Evolutionary conservation across 2,329 filamentous ascomycete species (phyloP).

Genomic region (Emericellopsis atlantica): DNA sequence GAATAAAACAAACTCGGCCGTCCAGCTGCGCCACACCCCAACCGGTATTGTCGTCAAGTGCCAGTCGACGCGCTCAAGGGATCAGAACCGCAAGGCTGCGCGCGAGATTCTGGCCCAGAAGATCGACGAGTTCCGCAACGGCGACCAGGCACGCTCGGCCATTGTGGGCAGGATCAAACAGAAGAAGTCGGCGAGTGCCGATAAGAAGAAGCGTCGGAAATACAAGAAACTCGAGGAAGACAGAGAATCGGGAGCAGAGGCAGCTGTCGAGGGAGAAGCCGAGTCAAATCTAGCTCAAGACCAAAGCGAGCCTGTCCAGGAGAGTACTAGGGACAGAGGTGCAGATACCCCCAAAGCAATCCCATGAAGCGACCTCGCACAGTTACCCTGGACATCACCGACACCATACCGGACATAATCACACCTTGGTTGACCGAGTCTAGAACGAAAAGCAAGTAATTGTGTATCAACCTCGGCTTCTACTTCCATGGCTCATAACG

Average conservation of each 20-base stretch:
- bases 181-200: constrained; percentile 61
- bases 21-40: constrained; percentile 81
- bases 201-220: constrained; percentile 75
- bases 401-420: constrained; percentile 5
- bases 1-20: constrained; percentile 96
- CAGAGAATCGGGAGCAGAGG: constrained; percentile 7
- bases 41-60: constrained; percentile 91
- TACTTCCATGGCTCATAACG: constrained; percentile 33
- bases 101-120: constrained; percentile 63
- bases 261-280: neutral
- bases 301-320: neutral
- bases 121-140: constrained; percentile 61
- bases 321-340: neutral
- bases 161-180: constrained; percentile 51
- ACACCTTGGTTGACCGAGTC: constrained; percentile 17
- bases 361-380: neutral
- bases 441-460: constrained; percentile 31
- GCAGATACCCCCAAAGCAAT: neutral
- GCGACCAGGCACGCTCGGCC: constrained; percentile 52
- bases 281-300: neutral
- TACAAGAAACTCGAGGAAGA: constrained; percentile 50
- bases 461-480: constrained; percentile 44
- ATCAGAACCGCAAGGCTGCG: constrained; percentile 79
- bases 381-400: neutral
- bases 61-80: constrained; percentile 77